Percentiles rank a stretch among this genome's conserved stretches.
Conservation (phyloP, 108 stramenopile genomes). For the Nannochloropsis salina region DNA sequence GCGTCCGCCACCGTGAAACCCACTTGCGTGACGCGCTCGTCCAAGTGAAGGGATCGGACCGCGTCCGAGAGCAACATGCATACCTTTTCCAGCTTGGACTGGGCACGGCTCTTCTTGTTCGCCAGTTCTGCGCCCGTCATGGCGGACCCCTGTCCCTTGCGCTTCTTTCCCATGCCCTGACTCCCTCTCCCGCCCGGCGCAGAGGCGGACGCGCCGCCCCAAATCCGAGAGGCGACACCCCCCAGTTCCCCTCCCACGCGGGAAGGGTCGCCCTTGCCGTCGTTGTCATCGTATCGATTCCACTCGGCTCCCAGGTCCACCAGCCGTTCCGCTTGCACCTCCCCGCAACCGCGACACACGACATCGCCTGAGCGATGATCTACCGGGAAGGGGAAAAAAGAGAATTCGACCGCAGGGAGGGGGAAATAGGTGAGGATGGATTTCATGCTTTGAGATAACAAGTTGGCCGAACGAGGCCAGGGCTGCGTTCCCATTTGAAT, state of each 20-base stretch:
- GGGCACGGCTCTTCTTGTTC: conserved; percentile 10
- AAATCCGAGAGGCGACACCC: not conserved
- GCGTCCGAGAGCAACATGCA: not conserved
- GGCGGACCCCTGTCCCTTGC: not conserved
- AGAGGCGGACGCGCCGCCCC: not conserved
- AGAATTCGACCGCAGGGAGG: not conserved
- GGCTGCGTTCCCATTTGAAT: too few species aligned
- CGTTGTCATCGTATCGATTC: conserved; percentile 4
- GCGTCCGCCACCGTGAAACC: not conserved
- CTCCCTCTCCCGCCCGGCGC: not conserved
- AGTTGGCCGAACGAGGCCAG: too few species aligned
- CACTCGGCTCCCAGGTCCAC: not conserved
- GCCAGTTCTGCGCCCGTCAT: not conserved
- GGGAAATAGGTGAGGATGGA: not conserved
- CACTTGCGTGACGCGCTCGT: not conserved
- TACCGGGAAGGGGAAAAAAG: not conserved
- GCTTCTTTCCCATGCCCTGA: not conserved
- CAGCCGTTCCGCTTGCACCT: not conserved
- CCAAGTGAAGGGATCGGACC: not conserved
- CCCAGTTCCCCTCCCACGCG: conserved; percentile 10
- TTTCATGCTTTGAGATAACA: too few species aligned
- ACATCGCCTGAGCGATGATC: conserved; percentile 4
- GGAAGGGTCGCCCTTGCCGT: not conserved
- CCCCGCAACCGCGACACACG: not conserved
- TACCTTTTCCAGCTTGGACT: not conserved